Conservation (phyloP, 1,284 basidiomycete genomes). For the Sanguinoderma infundibulare region DNA sequence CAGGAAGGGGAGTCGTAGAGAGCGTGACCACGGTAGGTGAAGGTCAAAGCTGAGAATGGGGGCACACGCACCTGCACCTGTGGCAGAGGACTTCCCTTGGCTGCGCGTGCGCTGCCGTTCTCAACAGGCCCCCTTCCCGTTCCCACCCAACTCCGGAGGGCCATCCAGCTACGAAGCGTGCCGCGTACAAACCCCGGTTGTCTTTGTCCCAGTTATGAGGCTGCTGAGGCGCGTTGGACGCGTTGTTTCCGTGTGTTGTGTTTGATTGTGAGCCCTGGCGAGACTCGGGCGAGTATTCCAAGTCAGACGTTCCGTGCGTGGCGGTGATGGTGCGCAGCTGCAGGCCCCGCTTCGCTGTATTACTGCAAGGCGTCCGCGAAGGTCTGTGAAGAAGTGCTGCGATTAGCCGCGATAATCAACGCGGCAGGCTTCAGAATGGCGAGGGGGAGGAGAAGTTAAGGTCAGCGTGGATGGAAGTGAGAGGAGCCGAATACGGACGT, state of each 20-base stretch:
- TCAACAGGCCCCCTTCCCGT: background rate
- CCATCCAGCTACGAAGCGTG: background rate
- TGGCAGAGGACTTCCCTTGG: background rate
- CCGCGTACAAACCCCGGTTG: background rate
- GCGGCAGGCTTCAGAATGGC: background rate
- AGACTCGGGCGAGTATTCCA: conserved; percentile 7
- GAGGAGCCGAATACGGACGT: background rate
- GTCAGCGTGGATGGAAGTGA: background rate
- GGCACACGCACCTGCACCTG: background rate
- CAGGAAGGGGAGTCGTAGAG: background rate
- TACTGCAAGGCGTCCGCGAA: background rate
- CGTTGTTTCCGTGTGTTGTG: background rate
- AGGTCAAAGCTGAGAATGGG: background rate
- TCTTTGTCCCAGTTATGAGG: background rate
- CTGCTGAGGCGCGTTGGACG: background rate
- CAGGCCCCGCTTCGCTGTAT: background rate
- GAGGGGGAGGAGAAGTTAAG: background rate
- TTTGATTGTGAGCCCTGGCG: background rate
- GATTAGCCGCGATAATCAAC: conserved; percentile 9
- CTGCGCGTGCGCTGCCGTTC: background rate
- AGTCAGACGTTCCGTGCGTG: conserved; percentile 6
- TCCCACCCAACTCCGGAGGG: background rate
- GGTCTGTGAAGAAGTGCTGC: background rate
- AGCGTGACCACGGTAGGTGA: background rate
- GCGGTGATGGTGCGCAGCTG: conserved; percentile 6